A percentile compares a stretch with the other conserved stretches of the same genome.
Conservation (phyloP, 2,329 filamentous ascomycete species). For the Bipolaris bicolor region DNA sequence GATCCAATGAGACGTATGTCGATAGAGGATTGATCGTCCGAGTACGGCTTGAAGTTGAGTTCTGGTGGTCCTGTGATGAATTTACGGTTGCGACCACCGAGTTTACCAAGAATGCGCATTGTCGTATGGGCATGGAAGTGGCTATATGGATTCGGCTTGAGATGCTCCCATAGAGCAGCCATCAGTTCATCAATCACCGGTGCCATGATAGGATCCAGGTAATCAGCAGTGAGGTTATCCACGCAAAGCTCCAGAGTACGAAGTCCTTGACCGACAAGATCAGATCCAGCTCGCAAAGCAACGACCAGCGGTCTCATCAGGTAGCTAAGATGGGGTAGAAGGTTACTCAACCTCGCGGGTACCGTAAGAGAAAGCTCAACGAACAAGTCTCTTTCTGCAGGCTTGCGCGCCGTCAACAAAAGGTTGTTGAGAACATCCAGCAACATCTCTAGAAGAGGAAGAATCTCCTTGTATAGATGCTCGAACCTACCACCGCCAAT, state of each 20-base stretch:
- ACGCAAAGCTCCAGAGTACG: conserved; percentile 95
- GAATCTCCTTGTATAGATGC: conserved; percentile 95
- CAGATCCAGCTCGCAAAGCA: conserved; percentile 85
- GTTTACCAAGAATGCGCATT: conserved; percentile 94
- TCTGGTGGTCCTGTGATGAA: conserved; percentile 89
- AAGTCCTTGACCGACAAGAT: conserved; percentile 92
- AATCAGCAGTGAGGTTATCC: conserved; percentile 96
- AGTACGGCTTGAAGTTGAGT: conserved; percentile 81
- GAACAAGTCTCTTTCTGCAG: conserved; percentile 90
- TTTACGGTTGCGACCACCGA: conserved; percentile 92
- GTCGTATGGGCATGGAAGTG: conserved; percentile 98
- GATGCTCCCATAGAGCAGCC: conserved; percentile 94
- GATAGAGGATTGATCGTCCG: conserved; percentile 86
- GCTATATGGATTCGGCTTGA: conserved; percentile 91
- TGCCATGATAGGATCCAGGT: conserved; percentile 98
- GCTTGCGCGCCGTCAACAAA: conserved; percentile 86
- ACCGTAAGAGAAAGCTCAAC: conserved; percentile 97
- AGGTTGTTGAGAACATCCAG: conserved; percentile 96
- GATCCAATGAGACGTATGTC: conserved; percentile 89
- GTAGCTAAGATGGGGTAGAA: conserved; percentile 93
- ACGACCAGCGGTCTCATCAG: conserved; percentile 98
- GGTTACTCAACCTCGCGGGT: conserved; percentile 88
- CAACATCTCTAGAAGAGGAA: conserved; percentile 95
- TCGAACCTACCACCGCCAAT: conserved; percentile 98
- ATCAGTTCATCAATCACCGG: conserved; percentile 98